These are phyloP conservation scores for Populus ilicifolia DNA, from an alignment of 345 rosid species.

Conservation along the genomic window DNA sequence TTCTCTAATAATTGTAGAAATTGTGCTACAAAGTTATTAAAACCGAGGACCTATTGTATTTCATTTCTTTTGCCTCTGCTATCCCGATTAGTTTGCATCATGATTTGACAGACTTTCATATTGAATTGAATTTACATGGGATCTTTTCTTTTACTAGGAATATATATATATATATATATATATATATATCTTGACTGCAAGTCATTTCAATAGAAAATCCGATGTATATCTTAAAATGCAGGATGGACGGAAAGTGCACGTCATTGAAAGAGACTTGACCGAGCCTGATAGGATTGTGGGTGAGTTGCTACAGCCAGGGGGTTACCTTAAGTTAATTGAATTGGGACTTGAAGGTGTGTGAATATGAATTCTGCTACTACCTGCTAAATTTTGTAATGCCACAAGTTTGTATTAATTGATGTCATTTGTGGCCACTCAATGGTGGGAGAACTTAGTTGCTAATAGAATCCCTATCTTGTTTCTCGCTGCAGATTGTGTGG, in stretches of 20 bases:
- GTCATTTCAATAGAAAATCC: background rate
- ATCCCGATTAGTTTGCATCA: background rate
- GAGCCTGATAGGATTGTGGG: conserved; percentile 23
- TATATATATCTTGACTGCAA: background rate
- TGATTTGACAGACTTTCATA: background rate
- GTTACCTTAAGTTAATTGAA: conserved; percentile 18
- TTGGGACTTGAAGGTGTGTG: conserved; percentile 20
- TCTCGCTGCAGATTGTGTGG: conserved; percentile 20
- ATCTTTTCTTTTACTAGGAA: background rate
- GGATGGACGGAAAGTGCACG: conserved; percentile 19
- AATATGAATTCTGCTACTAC: background rate
- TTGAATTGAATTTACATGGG: background rate
- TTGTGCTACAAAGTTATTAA: background rate
- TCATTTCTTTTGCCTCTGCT: background rate
- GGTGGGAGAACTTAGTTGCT: background rate
- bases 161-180: background rate
- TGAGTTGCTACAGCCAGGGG: conserved; percentile 21
- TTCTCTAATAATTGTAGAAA: background rate
- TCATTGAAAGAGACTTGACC: conserved; percentile 20
- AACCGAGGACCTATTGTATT: background rate
- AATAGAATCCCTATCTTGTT: background rate
- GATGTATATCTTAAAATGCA: conserved; percentile 4
- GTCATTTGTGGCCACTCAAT: background rate
- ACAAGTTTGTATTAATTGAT: background rate
- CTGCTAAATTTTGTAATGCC: background rate